phyloP scores from a whole-genome alignment of 257 asterid genomes.

The Ehretia macrophylla region DNA sequence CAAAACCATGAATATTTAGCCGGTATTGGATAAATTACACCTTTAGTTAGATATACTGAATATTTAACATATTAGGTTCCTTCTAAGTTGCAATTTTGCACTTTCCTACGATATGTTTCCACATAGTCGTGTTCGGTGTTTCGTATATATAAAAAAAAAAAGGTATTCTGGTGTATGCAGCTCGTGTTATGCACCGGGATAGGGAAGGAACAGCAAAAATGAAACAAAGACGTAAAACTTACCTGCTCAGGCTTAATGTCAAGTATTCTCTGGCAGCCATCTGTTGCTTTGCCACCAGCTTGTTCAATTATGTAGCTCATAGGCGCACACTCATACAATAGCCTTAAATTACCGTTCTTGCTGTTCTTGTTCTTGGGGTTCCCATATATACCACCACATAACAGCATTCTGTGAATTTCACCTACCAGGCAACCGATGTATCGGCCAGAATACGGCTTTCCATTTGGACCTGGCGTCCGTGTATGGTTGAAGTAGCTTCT shows the following conservation, averaged over 20 bases:
- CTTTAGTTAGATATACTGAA: too few relatives aligned
- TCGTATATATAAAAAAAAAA: background rate
- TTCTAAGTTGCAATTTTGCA: too few relatives aligned
- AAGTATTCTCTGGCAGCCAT: conserved; percentile 59
- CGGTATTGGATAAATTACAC: too few relatives aligned
- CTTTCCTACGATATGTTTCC: too few relatives aligned
- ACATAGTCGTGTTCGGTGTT: too few relatives aligned
- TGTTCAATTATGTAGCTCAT: conserved; percentile 79
- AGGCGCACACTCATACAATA: conserved; percentile 85
- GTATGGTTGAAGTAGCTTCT: conserved; percentile 63
- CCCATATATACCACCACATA: conserved; percentile 78
- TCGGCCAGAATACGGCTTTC: conserved; percentile 74
- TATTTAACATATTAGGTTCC: too few relatives aligned
- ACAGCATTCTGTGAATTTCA: conserved; percentile 65
- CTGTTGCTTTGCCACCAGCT: conserved; percentile 80
- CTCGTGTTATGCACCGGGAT: too few relatives aligned
- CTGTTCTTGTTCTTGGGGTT: conserved; percentile 61
- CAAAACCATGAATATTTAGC: conserved; percentile 1
- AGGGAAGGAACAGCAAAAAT: background rate
- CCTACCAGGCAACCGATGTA: conserved; percentile 80
- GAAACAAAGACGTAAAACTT: background rate
- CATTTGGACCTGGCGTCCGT: conserved; percentile 62
- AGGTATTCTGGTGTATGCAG: too few relatives aligned
- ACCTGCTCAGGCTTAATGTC: conserved; percentile 68
- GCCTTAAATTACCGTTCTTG: conserved; percentile 67